These are phyloP conservation scores for Calonectria pseudoreteaudii DNA, from an alignment of 2,329 filamentous ascomycete species.

Conservation along the genomic window DNA sequence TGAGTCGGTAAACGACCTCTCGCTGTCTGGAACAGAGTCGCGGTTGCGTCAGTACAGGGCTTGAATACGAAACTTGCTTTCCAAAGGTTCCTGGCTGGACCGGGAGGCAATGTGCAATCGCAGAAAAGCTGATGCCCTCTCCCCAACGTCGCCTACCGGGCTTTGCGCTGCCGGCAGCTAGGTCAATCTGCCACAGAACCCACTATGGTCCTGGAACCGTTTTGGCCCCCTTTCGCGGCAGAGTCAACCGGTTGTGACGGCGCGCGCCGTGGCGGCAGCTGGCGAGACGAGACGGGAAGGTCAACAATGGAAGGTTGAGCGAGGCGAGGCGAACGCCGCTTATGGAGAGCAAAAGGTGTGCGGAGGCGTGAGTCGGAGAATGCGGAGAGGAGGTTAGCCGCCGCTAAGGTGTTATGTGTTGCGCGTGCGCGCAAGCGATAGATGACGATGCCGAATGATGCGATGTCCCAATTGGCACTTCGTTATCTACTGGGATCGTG, in stretches of 20 bases:
- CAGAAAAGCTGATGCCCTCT: background rate
- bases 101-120: background rate
- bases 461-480: background rate
- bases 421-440: conserved; percentile 3
- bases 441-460: conserved; percentile 8
- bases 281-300: conserved; percentile 25
- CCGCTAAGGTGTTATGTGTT: conserved; percentile 11
- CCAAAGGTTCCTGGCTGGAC: background rate
- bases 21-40: background rate
- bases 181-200: conserved; percentile 18
- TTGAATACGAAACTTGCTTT: background rate
- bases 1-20: conserved; percentile 1
- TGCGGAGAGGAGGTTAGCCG: conserved; percentile 12
- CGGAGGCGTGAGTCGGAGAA: conserved; percentile 17
- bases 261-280: conserved; percentile 10
- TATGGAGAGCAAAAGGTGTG: conserved; percentile 4
- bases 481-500: background rate
- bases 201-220: conserved; percentile 10
- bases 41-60: conserved; percentile 1
- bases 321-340: conserved; percentile 18
- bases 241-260: background rate
- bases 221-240: conserved; percentile 15
- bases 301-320: conserved; percentile 14
- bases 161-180: conserved; percentile 10
- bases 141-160: conserved; percentile 20